phyloP scores from a whole-genome alignment of 805 yeast species.

The Zygotorulaspora chibaensis region DNA sequence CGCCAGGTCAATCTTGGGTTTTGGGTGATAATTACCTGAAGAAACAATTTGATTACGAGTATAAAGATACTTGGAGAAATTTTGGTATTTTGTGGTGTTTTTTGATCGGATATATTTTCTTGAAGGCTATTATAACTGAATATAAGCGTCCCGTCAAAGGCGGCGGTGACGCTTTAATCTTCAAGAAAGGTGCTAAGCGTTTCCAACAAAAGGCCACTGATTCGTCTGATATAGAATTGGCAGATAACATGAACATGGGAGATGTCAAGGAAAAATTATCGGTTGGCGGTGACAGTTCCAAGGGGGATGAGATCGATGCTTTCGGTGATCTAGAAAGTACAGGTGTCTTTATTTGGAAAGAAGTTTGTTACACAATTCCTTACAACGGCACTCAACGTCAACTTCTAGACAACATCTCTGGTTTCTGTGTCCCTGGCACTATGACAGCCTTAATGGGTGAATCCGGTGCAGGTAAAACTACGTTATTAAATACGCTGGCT shows the following conservation, averaged over 20 bases:
- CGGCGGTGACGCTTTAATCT: slow-evolving; percentile 42
- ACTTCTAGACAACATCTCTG: slow-evolving; percentile 46
- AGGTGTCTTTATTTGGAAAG: slow-evolving; percentile 33
- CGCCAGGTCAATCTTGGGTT: slow-evolving; percentile 49
- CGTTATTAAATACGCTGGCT: slow-evolving; percentile 50
- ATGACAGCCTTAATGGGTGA: slow-evolving; percentile 62
- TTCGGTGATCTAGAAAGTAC: slow-evolving; percentile 30
- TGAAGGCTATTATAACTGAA: slow-evolving; percentile 24
- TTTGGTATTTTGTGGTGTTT: slow-evolving; percentile 61
- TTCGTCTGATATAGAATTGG: slow-evolving; percentile 19
- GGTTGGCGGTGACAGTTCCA: slow-evolving; percentile 10
- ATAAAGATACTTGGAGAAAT: slow-evolving; percentile 73
- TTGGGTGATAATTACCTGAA: slow-evolving; percentile 56
- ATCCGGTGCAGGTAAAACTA: slow-evolving; percentile 63
- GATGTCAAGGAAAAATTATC: slow-evolving; percentile 17
- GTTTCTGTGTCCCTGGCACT: slow-evolving; percentile 50
- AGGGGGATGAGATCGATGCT: slow-evolving; percentile 12
- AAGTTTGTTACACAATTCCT: slow-evolving; percentile 35
- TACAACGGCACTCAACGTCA: slow-evolving; percentile 42
- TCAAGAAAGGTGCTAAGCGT: slow-evolving; percentile 46
- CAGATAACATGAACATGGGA: slow-evolving; percentile 13
- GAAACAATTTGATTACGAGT: slow-evolving; percentile 47
- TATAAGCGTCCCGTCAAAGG: slow-evolving; percentile 26
- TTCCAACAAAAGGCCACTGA: neutral
- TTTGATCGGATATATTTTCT: slow-evolving; percentile 18